Percentiles rank a stretch among this genome's conserved stretches.
phyloP scores from a whole-genome alignment of 2,329 filamentous ascomycete genomes.

The Epichloe hybrida region DNA sequence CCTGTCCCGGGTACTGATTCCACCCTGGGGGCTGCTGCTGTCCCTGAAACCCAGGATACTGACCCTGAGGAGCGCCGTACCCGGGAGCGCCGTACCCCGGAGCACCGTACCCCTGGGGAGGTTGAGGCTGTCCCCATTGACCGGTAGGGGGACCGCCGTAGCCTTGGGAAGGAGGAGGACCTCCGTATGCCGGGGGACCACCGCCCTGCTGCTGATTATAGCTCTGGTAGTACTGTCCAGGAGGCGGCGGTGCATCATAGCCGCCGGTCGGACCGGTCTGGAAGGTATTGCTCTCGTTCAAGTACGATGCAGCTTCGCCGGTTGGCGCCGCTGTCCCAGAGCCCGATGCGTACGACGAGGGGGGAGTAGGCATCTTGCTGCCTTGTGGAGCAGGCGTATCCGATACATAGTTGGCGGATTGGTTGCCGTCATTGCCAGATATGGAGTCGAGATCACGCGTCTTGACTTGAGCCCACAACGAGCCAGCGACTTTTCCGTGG shows the following conservation, averaged over 20 bases:
- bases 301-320: slow-evolving; percentile 21
- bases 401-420: slow-evolving; percentile 24
- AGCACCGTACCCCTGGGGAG: slow-evolving; percentile 10
- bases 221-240: slow-evolving; percentile 18
- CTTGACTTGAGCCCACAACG: slow-evolving; percentile 48
- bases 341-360: slow-evolving; percentile 16
- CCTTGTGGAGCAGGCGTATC: slow-evolving; percentile 23
- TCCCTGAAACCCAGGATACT: slow-evolving; percentile 13
- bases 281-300: slow-evolving; percentile 6
- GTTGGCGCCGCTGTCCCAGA: slow-evolving; percentile 17
- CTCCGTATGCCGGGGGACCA: slow-evolving; percentile 8
- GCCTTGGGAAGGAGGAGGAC: slow-evolving; percentile 8
- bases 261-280: slow-evolving; percentile 13
- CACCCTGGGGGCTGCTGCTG: slow-evolving; percentile 17
- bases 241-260: slow-evolving; percentile 20
- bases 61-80: slow-evolving; percentile 12
- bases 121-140: slow-evolving; percentile 8
- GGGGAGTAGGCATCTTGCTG: slow-evolving; percentile 16
- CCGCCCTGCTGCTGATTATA: slow-evolving; percentile 14
- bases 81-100: background rate
- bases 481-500: slow-evolving; percentile 44
- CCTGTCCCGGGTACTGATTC: slow-evolving; percentile 26
- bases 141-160: slow-evolving; percentile 11
- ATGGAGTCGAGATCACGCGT: slow-evolving; percentile 43
- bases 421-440: slow-evolving; percentile 32